A percentile compares a stretch with the other conserved stretches of the same genome.
Conservation (phyloP, 2,329 filamentous ascomycete species). For the Penicillium sp. region DNA sequence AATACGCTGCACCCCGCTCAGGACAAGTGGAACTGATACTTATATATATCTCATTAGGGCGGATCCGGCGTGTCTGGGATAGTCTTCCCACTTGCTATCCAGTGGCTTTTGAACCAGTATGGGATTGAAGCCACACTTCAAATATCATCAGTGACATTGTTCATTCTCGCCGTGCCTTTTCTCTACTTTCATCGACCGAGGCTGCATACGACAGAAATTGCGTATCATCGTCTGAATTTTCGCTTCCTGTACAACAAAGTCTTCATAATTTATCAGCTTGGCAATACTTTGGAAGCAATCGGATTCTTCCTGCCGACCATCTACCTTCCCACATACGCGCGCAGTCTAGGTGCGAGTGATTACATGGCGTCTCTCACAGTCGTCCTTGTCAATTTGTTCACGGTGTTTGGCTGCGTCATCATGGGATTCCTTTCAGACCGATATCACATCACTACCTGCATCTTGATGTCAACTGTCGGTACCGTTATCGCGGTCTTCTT, state of each 20-base stretch:
- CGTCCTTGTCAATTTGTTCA: constrained; percentile 32
- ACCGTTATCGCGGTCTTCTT: constrained; percentile 23
- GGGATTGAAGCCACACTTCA: constrained; percentile 28
- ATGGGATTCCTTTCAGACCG: constrained; percentile 25
- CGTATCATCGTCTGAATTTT: constrained; percentile 31
- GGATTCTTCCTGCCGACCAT: constrained; percentile 39
- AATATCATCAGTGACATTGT: constrained; percentile 27
- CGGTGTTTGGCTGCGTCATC: constrained; percentile 42
- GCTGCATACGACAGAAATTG: constrained; percentile 20
- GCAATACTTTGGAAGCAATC: constrained; percentile 36
- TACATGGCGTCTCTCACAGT: constrained; percentile 27
- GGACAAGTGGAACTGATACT: background rate
- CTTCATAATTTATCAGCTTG: constrained; percentile 40
- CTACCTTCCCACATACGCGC: constrained; percentile 35
- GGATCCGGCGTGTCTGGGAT: constrained; percentile 36
- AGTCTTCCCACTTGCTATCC: constrained; percentile 32
- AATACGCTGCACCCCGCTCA: too few relatives aligned
- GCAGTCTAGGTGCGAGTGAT: constrained; percentile 23
- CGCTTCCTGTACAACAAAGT: constrained; percentile 31
- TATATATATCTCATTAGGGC: constrained; percentile 16
- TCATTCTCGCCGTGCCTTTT: constrained; percentile 43
- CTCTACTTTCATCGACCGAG: constrained; percentile 35
- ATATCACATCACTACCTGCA: constrained; percentile 22
- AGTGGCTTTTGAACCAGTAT: constrained; percentile 33
- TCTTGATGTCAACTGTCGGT: constrained; percentile 23